These are phyloP conservation scores for Fusarium sp. DNA, from an alignment of 2,329 filamentous ascomycete species.

Conservation along the genomic window DNA sequence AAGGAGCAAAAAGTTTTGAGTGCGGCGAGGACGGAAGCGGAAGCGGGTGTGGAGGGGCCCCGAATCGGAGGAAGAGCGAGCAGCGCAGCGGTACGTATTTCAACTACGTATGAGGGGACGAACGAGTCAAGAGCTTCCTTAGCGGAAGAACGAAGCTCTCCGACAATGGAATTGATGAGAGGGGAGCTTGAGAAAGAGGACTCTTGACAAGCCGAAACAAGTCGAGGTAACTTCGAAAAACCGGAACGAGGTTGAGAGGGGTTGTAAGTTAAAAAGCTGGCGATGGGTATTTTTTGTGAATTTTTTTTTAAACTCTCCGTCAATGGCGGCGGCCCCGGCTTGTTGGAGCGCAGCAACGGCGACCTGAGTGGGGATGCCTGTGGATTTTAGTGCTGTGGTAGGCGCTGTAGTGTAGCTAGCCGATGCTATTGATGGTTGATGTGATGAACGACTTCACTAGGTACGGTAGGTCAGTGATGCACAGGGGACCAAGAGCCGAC, in stretches of 20 bases:
- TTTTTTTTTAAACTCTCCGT: slow-evolving; percentile 33
- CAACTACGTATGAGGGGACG: slow-evolving; percentile 23
- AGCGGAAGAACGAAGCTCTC: slow-evolving; percentile 22
- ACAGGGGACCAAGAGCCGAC: slow-evolving; percentile 32
- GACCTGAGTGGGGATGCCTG: slow-evolving; percentile 18
- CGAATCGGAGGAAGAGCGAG: slow-evolving; percentile 41
- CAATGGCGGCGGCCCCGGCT: slow-evolving; percentile 41
- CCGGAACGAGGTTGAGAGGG: slow-evolving; percentile 25
- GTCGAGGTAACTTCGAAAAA: slow-evolving; percentile 30
- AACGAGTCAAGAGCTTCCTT: slow-evolving; percentile 22
- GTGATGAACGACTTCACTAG: slow-evolving; percentile 15
- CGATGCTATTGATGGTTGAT: slow-evolving; percentile 21
- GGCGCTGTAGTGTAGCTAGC: slow-evolving; percentile 7
- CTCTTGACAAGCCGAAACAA: slow-evolving; percentile 33
- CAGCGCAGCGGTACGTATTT: slow-evolving; percentile 18
- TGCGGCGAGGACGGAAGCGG: slow-evolving; percentile 45
- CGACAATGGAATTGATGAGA: slow-evolving; percentile 11
- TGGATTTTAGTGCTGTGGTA: slow-evolving; percentile 12
- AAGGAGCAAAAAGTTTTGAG: slow-evolving; percentile 43
- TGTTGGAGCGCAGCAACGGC: slow-evolving; percentile 37
- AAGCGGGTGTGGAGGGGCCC: slow-evolving; percentile 44
- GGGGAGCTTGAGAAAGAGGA: slow-evolving; percentile 11
- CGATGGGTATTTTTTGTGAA: slow-evolving; percentile 20
- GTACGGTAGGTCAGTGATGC: too few species aligned
- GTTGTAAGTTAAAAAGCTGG: slow-evolving; percentile 38